Base-by-base conservation (phyloP, 2,329 filamentous ascomycete genomes). In the Hymenoscyphus linearis region DNA sequence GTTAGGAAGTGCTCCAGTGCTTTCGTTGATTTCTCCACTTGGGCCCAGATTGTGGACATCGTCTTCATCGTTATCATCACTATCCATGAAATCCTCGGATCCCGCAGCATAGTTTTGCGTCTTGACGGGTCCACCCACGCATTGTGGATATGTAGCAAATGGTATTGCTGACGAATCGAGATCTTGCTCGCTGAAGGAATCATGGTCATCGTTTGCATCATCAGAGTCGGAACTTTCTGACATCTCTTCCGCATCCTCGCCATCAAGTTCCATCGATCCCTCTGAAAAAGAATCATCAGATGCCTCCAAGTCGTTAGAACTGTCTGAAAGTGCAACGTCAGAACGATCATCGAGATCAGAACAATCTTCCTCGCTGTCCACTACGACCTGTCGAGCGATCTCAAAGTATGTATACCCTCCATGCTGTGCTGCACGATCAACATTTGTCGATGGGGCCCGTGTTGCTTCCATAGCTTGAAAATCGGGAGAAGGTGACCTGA, bases 41-140 rank as follows among this genome's bases (percentile, higher is more conserved):
- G 70, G 67, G 13, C 66, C 64, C 40, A 68, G 55, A 18, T 71
- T 67, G 40, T 67, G 71, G 14, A 66, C 58, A 50, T 66, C 56
- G 10, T 60, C 60, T 34, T 58, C 61, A 22, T 60, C 60, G 6
- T 62, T 58, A 25, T 53, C 61, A 16, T 47, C 26, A 14, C 25
- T 50, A 37, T 34, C 22, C 18, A 58, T 59, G 47, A 31, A 10
- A 56, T 40, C 35, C 26, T 50, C 36, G 25, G 37, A 56, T 22
- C 52, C 52, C 52, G 16, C 31, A 16, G 18, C 35, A 25, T 22
- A n/a, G 13, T 12, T 36, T 37, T 35, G 58, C 18, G 22, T 31
- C 25, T 10, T 47, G n/a, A 47, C 40, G 12, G n/a, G n/a, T 25
- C n/a, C 40, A 5, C 37, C 25, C 40, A 44, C 37, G 7, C 12